Evolutionary conservation across 1,284 basidiomycete genomes (phyloP).

Genomic region (Lentinula novae-zelandiae): DNA sequence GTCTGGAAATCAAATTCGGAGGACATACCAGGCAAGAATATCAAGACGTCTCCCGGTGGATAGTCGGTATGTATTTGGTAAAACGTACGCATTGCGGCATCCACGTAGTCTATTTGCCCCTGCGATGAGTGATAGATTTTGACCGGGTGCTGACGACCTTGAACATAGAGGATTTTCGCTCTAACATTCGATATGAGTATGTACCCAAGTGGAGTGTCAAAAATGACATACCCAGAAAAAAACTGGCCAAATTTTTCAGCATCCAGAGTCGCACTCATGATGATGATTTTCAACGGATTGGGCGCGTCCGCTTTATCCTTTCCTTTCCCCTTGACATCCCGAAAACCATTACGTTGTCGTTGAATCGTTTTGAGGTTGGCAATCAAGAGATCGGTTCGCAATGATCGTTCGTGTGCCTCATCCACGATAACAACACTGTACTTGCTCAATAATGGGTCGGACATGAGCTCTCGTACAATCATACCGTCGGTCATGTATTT

Average conservation of each 20-base stretch:
- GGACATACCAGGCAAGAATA: slow-evolving; percentile 81
- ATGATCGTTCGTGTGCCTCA: slow-evolving; percentile 95
- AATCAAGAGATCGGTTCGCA: slow-evolving; percentile 93
- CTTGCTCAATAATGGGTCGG: slow-evolving; percentile 70
- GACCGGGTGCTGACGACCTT: slow-evolving; percentile 93
- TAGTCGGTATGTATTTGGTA: slow-evolving; percentile 86
- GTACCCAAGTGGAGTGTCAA: not conserved
- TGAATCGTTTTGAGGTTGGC: slow-evolving; percentile 90
- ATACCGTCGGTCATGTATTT: slow-evolving; percentile 98
- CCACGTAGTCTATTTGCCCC: slow-evolving; percentile 83
- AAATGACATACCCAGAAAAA: slow-evolving; percentile 63
- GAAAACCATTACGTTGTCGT: slow-evolving; percentile 53
- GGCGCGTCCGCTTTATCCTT: slow-evolving; percentile 21
- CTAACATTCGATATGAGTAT: slow-evolving; percentile 34
- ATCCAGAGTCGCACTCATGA: slow-evolving; percentile 98
- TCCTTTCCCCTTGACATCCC: slow-evolving; percentile 34
- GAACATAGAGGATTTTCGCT: slow-evolving; percentile 84
- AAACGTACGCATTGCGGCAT: slow-evolving; percentile 86
- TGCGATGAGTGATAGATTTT: slow-evolving; percentile 71
- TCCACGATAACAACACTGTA: slow-evolving; percentile 94
- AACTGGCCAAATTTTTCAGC: slow-evolving; percentile 92
- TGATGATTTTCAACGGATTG: slow-evolving; percentile 79
- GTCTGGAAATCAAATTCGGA: not conserved
- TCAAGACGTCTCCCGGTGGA: slow-evolving; percentile 84
- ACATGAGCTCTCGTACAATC: slow-evolving; percentile 87